Conservation (phyloP, 495 filamentous ascomycete genomes). For the Tuber aestivum region DNA sequence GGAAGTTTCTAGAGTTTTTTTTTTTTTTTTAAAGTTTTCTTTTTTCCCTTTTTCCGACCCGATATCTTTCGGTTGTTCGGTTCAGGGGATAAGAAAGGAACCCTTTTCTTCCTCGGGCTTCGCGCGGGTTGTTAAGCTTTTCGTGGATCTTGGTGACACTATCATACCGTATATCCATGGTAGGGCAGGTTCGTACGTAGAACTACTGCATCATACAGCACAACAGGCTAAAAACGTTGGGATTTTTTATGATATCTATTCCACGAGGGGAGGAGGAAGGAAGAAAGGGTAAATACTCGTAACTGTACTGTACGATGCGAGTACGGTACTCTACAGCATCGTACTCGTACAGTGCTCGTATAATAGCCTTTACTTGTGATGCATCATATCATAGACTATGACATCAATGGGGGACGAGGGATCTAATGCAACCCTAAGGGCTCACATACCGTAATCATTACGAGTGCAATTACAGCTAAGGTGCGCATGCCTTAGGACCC, state of each 20-base stretch:
- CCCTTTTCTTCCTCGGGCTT: background rate
- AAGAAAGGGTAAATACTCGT: too few relatives aligned
- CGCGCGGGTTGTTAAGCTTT: background rate
- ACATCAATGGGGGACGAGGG: too few relatives aligned
- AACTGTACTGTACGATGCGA: too few relatives aligned
- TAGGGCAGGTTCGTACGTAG: too few relatives aligned
- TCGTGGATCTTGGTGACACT: background rate
- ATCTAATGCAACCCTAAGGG: background rate
- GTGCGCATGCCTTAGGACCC: background rate
- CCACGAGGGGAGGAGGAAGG: too few relatives aligned
- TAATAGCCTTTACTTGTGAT: too few relatives aligned
- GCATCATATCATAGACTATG: too few relatives aligned
- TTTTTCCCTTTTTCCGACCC: background rate
- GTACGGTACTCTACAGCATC: too few relatives aligned
- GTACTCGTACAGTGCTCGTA: too few relatives aligned
- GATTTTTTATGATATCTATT: background rate
- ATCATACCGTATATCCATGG: too few relatives aligned
- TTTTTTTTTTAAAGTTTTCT: too few relatives aligned
- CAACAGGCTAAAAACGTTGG: background rate
- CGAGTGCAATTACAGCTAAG: background rate
- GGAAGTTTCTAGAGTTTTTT: too few relatives aligned
- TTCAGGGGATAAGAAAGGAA: background rate
- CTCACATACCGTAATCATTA: background rate
- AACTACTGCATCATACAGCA: background rate
- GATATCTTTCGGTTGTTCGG: background rate